Conservation (phyloP, 768 basidiomycete species). For the Tricholoma flavovirens region DNA sequence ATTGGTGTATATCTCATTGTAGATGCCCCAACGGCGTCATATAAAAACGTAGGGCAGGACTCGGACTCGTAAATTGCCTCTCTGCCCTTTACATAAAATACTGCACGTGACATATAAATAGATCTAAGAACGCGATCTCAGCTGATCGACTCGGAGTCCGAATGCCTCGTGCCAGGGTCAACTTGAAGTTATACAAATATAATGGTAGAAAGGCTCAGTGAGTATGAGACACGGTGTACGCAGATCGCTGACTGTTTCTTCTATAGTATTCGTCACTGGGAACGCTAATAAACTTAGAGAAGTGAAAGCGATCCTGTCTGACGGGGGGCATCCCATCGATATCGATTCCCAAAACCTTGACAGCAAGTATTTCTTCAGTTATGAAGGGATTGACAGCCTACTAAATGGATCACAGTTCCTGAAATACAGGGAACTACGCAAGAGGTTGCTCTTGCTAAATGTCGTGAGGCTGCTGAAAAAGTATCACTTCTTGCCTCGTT, state of each 20-base stretch:
- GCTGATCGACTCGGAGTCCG: too few species aligned
- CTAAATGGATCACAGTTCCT: slow-evolving; percentile 51
- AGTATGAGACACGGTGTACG: neutral
- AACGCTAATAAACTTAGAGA: slow-evolving; percentile 91
- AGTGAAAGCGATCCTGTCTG: slow-evolving; percentile 75
- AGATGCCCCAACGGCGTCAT: too few species aligned
- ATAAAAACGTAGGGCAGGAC: too few species aligned
- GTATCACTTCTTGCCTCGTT: slow-evolving; percentile 28
- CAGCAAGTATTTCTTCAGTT: slow-evolving; percentile 40
- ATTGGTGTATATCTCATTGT: too few species aligned
- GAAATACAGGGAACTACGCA: slow-evolving; percentile 92
- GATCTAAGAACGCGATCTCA: neutral
- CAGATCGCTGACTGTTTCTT: neutral
- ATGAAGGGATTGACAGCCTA: neutral
- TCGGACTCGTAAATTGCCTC: too few species aligned
- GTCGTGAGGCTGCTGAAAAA: slow-evolving; percentile 75
- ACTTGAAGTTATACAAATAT: too few species aligned
- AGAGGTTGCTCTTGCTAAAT: slow-evolving; percentile 87
- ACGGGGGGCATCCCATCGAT: slow-evolving; percentile 58
- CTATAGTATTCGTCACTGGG: slow-evolving; percentile 86
- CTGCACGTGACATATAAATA: too few species aligned
- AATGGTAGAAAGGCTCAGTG: slow-evolving; percentile 19
- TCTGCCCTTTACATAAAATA: too few species aligned
- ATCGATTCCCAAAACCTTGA: slow-evolving; percentile 78
- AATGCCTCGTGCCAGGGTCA: too few species aligned